phyloP scores from a whole-genome alignment of 1,284 basidiomycete species.

The Peniophora sp. region DNA sequence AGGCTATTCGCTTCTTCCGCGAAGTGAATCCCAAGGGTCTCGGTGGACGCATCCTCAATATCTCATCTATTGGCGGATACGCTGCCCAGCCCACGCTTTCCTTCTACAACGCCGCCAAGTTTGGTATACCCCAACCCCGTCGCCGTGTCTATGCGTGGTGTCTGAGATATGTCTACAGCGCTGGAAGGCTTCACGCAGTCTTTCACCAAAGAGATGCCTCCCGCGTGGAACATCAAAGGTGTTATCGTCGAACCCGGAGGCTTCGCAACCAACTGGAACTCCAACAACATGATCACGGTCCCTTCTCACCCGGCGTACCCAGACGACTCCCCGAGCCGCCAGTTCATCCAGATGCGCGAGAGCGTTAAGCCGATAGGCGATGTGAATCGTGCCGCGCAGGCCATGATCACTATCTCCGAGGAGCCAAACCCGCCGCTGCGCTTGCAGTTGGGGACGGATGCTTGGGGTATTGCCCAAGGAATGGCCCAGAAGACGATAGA shows the following conservation, averaged over 20 bases:
- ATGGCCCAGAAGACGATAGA: constrained; percentile 21
- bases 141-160: not conserved
- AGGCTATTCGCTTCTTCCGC: constrained; percentile 21
- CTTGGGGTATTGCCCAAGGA: constrained; percentile 17
- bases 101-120: constrained; percentile 27
- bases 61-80: constrained; percentile 25
- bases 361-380: constrained; percentile 8
- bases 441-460: constrained; percentile 26
- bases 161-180: constrained; percentile 10
- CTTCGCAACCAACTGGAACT: constrained; percentile 23
- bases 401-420: constrained; percentile 15
- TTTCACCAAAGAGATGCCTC: constrained; percentile 24
- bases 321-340: constrained; percentile 5
- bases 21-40: constrained; percentile 17
- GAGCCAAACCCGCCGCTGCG: constrained; percentile 22
- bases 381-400: constrained; percentile 11
- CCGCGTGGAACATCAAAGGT: constrained; percentile 34
- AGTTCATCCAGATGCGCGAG: constrained; percentile 4
- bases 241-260: constrained; percentile 29
- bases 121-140: constrained; percentile 20
- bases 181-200: constrained; percentile 25
- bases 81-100: constrained; percentile 20
- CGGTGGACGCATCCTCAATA: constrained; percentile 25
- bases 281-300: constrained; percentile 6
- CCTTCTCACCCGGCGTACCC: constrained; percentile 14